phyloP scores from a whole-genome alignment of 805 yeast species.

The Wickerhamiella sergipiensis region DNA sequence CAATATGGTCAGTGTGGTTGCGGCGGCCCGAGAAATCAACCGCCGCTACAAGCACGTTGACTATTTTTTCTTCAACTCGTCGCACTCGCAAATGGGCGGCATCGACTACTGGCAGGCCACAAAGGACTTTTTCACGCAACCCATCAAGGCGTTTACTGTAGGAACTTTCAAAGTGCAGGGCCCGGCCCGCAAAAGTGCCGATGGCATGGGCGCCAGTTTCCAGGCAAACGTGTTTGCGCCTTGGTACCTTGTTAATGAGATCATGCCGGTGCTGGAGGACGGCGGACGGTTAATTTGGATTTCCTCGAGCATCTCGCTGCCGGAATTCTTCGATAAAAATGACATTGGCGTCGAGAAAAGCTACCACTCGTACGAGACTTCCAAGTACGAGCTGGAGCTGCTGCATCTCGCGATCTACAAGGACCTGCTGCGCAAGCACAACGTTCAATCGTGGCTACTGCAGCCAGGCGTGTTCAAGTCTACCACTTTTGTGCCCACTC shows the following conservation, averaged over 20 bases:
- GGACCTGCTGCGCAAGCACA: constrained; percentile 32
- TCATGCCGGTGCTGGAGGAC: constrained; percentile 39
- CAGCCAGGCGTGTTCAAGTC: constrained; percentile 94
- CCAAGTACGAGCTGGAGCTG: constrained; percentile 75
- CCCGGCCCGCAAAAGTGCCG: constrained; percentile 59
- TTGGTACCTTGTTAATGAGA: constrained; percentile 61
- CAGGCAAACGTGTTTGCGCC: constrained; percentile 98
- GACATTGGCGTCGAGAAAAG: constrained; percentile 61
- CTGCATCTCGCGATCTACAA: constrained; percentile 61
- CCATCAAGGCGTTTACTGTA: constrained; percentile 72
- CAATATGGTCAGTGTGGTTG: constrained; percentile 70
- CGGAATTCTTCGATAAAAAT: constrained; percentile 55
- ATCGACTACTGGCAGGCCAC: constrained; percentile 75
- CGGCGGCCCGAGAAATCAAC: constrained; percentile 57
- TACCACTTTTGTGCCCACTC: constrained; percentile 58
- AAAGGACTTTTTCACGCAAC: constrained; percentile 49
- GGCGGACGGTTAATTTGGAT: constrained; percentile 75
- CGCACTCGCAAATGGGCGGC: constrained; percentile 77
- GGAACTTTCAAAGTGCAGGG: constrained; percentile 79
- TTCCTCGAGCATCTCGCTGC: constrained; percentile 67
- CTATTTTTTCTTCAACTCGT: constrained; percentile 75
- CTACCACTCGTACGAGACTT: constrained; percentile 73
- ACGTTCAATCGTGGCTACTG: constrained; percentile 59
- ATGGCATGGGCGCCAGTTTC: constrained; percentile 76
- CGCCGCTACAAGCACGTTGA: constrained; percentile 56